Base-by-base conservation (phyloP, 371 early-diverging fungal species). In the Apophysomyces variabilis region DNA sequence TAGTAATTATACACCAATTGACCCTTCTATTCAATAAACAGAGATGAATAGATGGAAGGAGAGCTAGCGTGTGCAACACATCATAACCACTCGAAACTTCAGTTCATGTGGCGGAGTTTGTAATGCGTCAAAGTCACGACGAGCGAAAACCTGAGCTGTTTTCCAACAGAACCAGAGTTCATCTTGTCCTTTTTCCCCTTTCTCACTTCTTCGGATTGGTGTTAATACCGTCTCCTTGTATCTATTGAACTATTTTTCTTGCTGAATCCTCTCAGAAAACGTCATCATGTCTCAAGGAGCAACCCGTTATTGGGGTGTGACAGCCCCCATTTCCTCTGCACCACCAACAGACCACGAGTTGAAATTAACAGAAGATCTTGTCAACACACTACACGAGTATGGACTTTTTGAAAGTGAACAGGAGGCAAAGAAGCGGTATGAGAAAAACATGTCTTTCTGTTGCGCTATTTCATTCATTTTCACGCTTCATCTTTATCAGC, bases 331-430 rank as follows among this genome's bases (percentile, higher is more conserved):
- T 56, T 84, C 85, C 37, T 62, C 64, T 18, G 82, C 74, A 26
- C 46, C 36, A 9, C 84, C 92, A 36, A 84, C 82, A 9, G 74
- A 70, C 14, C 76, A 80, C 39, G 96, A 97, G 50, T 61, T 85
- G 26, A 79, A 80, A 26, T 71, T 86, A 54, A 89, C 94, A 5
- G 84, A 83, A 11, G 71, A 75, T 18, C 82, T 97, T 12, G 72
- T 91, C 1, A 74, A 83, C 47, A 85, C 90, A 0, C 74, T 97
- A 54, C 79, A 83, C 44, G 80, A 80, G 16, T 81, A 85, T 63
- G 90, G 89, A 18, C 85, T 93, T 64, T 96, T 91, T 75, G 96
- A 93, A 70, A 81, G 83, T 58, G 90, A 90, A 44, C 85, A 90
- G 62, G 92, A 92, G 38, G 78, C 82, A 57, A 69, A 76, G 59